Evolutionary conservation across 2,329 filamentous ascomycete species (phyloP).

Genomic region (Rhinocladiella similis): DNA sequence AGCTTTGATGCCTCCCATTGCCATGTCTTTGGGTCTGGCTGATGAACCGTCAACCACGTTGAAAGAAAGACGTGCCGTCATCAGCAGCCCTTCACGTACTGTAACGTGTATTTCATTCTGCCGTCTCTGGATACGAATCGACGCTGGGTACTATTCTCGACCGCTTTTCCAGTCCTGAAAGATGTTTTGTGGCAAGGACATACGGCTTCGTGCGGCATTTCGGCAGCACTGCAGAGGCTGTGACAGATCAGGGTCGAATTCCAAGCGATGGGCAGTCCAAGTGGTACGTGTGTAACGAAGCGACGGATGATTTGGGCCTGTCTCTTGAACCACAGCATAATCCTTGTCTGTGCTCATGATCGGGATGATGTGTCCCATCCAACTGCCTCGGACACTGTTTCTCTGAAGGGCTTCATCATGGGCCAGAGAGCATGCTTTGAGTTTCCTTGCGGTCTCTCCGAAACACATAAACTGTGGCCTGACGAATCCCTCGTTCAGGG

Average conservation of each 20-base stretch:
- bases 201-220: slow-evolving; percentile 10
- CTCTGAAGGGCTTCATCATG: too few relatives aligned
- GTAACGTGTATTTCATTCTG: neutral
- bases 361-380: too few relatives aligned
- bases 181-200: neutral
- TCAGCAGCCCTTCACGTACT: neutral
- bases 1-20: slow-evolving; percentile 8
- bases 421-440: too few relatives aligned
- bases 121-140: neutral
- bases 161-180: slow-evolving; percentile 8
- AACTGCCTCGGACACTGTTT: too few relatives aligned
- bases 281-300: slow-evolving; percentile 16
- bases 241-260: slow-evolving; percentile 13
- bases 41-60: slow-evolving; percentile 23
- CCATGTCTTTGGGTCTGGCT: slow-evolving; percentile 21
- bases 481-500: too few relatives aligned
- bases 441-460: too few relatives aligned
- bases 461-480: too few relatives aligned
- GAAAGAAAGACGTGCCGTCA: neutral
- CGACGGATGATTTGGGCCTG: neutral
- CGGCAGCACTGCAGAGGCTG: slow-evolving; percentile 12
- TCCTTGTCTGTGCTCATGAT: too few relatives aligned
- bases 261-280: slow-evolving; percentile 3
- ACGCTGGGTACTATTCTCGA: slow-evolving; percentile 1
- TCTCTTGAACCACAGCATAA: neutral